These are phyloP conservation scores for Neurospora tetraspora DNA, from an alignment of 495 filamentous ascomycete genomes.

Conservation along the genomic window DNA sequence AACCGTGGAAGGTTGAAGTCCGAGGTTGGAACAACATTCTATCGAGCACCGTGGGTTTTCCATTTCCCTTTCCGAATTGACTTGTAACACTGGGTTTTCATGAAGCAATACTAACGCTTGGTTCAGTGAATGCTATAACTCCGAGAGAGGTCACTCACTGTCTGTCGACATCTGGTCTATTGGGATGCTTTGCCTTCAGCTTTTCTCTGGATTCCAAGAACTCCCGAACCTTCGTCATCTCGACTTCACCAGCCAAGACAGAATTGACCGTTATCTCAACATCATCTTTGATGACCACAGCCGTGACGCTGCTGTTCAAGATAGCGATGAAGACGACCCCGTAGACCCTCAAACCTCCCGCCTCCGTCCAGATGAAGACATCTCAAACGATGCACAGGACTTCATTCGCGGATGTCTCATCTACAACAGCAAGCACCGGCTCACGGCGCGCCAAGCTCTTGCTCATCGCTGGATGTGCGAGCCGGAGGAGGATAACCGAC, in stretches of 20 bases:
- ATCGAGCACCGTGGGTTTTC: constrained; percentile 58
- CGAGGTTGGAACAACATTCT: constrained; percentile 53
- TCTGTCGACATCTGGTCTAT: constrained; percentile 40
- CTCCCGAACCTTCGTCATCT: constrained; percentile 2
- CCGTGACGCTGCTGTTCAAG: background rate
- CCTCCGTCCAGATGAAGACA: constrained; percentile 53
- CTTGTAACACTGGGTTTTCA: background rate
- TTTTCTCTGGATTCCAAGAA: constrained; percentile 12
- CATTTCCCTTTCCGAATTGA: background rate
- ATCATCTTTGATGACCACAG: constrained; percentile 41
- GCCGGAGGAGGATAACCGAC: constrained; percentile 22
- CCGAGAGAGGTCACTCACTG: constrained; percentile 14
- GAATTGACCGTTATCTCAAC: constrained; percentile 7
- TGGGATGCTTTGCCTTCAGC: constrained; percentile 23
- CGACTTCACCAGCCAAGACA: constrained; percentile 6
- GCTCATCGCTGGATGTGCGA: constrained; percentile 47
- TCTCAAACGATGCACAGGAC: constrained; percentile 56
- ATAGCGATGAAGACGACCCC: background rate
- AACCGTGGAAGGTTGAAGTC: constrained; percentile 46
- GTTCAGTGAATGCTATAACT: constrained; percentile 15
- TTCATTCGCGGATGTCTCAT: constrained; percentile 72
- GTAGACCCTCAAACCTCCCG: background rate
- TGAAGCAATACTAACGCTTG: background rate
- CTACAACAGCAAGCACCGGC: constrained; percentile 56
- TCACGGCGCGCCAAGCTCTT: constrained; percentile 70